phyloP scores from a whole-genome alignment of 495 filamentous ascomycete species.

The Tetracladium setigerum region DNA sequence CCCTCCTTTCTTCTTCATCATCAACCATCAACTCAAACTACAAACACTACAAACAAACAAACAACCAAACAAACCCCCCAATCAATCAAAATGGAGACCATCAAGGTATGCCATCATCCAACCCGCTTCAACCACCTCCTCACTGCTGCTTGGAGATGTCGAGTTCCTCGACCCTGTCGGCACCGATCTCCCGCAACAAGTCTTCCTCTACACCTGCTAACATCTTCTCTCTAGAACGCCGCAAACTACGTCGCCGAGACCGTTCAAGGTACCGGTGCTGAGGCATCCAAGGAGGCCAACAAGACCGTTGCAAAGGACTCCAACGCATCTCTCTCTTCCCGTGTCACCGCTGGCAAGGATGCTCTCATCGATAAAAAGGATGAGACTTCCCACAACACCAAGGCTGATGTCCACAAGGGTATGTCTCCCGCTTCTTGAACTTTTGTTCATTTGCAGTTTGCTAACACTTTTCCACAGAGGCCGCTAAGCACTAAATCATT shows the following conservation, averaged over 20 bases:
- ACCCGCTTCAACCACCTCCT: not conserved
- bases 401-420: conserved; percentile 48
- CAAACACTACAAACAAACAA: conserved; percentile 22
- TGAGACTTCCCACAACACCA: conserved; percentile 45
- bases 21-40: conserved; percentile 25
- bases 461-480: conserved; percentile 25
- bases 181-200: no score
- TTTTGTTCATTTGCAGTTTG: not conserved
- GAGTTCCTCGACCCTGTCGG: no score
- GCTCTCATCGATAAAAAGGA: conserved; percentile 49
- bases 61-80: conserved; percentile 25
- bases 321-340: conserved; percentile 40
- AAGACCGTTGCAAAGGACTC: conserved; percentile 55
- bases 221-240: conserved; percentile 31
- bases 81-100: conserved; percentile 44
- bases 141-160: no score
- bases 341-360: conserved; percentile 46
- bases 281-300: conserved; percentile 58
- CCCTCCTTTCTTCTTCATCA: conserved; percentile 4
- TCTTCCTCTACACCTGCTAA: no score
- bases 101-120: conserved; percentile 26
- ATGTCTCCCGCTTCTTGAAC: conserved; percentile 2
- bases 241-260: conserved; percentile 55
- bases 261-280: conserved; percentile 36
- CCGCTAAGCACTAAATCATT: conserved; percentile 44